phyloP scores from a whole-genome alignment of 768 basidiomycete genomes.

The Podaxis mareebaensis region DNA sequence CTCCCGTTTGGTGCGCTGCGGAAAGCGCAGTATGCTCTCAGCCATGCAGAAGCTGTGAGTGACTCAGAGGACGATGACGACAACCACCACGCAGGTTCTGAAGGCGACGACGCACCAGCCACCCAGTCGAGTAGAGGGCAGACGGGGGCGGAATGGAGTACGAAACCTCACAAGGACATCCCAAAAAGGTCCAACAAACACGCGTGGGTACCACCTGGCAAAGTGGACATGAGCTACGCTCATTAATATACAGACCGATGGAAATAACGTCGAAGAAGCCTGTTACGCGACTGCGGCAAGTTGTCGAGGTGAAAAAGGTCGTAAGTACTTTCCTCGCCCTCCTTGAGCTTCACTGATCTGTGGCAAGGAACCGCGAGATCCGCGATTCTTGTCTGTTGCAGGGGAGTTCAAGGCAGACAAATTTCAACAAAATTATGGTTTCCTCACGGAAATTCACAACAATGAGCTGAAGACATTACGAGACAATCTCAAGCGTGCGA shows the following conservation, averaged over 20 bases:
- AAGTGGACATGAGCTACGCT: constrained; percentile 8
- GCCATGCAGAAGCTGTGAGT: constrained; percentile 37
- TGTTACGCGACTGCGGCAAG: constrained; percentile 68
- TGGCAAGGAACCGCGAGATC: constrained; percentile 76
- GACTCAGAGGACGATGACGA: constrained; percentile 34
- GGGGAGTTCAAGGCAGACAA: constrained; percentile 66
- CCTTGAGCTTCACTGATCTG: constrained; percentile 7
- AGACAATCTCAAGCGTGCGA: constrained; percentile 67
- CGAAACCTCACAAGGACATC: constrained; percentile 44
- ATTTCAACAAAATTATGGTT: constrained; percentile 72
- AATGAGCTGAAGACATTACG: constrained; percentile 66
- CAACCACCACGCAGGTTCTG: constrained; percentile 14
- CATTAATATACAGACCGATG: constrained; percentile 53
- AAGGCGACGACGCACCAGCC: constrained; percentile 8
- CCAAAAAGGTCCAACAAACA: constrained; percentile 76
- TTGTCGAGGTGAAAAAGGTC: constrained; percentile 65
- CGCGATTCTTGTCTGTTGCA: constrained; percentile 75
- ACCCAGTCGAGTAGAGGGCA: constrained; percentile 35
- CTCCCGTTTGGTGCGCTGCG: constrained; percentile 67
- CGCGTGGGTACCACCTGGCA: constrained; percentile 59
- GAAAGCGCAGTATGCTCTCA: constrained; percentile 60
- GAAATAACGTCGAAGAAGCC: constrained; percentile 86
- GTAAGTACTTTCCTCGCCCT: constrained; percentile 41
- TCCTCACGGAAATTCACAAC: constrained; percentile 66
- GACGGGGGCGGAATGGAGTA: constrained; percentile 42